phyloP scores from a whole-genome alignment of 495 filamentous ascomycete genomes.

The Aspergillus sclerotioniger region DNA sequence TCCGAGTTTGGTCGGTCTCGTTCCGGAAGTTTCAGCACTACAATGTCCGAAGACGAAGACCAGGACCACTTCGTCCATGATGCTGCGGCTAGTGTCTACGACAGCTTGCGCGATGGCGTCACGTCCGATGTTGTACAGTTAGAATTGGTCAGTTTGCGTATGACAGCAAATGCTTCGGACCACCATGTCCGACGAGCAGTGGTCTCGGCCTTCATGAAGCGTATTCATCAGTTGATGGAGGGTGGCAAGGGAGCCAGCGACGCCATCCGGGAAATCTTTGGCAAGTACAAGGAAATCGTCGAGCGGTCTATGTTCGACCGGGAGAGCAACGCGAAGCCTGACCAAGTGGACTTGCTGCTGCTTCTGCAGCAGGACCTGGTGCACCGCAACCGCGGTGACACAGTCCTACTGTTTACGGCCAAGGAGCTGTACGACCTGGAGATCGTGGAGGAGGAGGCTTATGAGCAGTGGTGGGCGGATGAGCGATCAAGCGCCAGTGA shows the following conservation, averaged over 20 bases:
- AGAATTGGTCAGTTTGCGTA: conserved; percentile 84
- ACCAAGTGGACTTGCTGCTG: conserved; percentile 83
- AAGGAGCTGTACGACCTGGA: conserved; percentile 84
- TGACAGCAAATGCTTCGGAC: conserved; percentile 86
- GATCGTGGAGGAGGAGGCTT: conserved; percentile 83
- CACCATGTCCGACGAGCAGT: conserved; percentile 83
- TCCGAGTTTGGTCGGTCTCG: conserved; percentile 42
- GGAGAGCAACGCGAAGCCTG: conserved; percentile 55
- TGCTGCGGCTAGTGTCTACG: conserved; percentile 77
- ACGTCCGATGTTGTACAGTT: conserved; percentile 83
- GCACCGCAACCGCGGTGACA: conserved; percentile 57
- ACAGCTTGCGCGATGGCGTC: conserved; percentile 70
- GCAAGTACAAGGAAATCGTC: conserved; percentile 55
- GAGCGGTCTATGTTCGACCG: conserved; percentile 58
- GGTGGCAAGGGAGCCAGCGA: conserved; percentile 56
- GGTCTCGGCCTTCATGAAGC: conserved; percentile 78
- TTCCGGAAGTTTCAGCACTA: conserved; percentile 51
- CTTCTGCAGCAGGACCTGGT: conserved; percentile 77
- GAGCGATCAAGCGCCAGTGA: conserved; percentile 59
- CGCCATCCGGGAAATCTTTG: conserved; percentile 62
- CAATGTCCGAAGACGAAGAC: conserved; percentile 58
- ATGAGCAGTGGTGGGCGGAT: conserved; percentile 86
- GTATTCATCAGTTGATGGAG: conserved; percentile 70
- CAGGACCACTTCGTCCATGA: conserved; percentile 80
- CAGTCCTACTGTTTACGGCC: conserved; percentile 67